Evolutionary conservation across 2,329 filamentous ascomycete genomes (phyloP).

Genomic region (Cordyceps farinosa): DNA sequence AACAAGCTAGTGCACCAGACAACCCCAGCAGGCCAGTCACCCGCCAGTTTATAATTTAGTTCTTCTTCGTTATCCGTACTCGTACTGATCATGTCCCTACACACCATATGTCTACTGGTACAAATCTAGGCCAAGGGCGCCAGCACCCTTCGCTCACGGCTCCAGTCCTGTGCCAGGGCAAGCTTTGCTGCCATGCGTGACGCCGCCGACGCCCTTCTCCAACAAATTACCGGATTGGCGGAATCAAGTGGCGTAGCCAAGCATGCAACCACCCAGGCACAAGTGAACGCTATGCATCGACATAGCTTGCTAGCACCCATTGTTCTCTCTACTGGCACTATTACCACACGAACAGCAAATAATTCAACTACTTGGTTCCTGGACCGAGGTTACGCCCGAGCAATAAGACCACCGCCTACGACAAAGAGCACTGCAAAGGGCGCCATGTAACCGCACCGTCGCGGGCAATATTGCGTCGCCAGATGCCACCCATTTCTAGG

Average conservation of each 20-base stretch:
- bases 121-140: too few relatives aligned
- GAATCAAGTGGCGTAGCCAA: background rate
- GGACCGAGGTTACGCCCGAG: background rate
- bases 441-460: background rate
- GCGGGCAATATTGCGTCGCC: background rate
- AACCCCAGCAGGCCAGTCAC: too few relatives aligned
- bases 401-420: background rate
- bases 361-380: background rate
- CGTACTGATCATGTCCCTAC: too few relatives aligned
- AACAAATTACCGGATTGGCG: background rate
- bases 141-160: too few relatives aligned
- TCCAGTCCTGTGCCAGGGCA: background rate
- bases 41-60: too few relatives aligned
- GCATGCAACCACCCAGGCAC: background rate
- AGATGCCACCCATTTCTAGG: background rate
- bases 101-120: too few relatives aligned
- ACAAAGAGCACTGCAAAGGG: background rate
- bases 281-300: background rate
- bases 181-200: background rate
- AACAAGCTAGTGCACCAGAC: background rate
- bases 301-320: background rate
- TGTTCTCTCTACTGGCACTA: background rate
- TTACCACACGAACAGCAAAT: background rate
- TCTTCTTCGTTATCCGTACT: too few relatives aligned
- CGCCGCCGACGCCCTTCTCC: background rate